A percentile compares a stretch with the other conserved stretches of the same genome.
These are phyloP conservation scores for Hypomontagnella submonticulosa DNA, from an alignment of 495 filamentous ascomycete genomes.

Conservation along the genomic window DNA sequence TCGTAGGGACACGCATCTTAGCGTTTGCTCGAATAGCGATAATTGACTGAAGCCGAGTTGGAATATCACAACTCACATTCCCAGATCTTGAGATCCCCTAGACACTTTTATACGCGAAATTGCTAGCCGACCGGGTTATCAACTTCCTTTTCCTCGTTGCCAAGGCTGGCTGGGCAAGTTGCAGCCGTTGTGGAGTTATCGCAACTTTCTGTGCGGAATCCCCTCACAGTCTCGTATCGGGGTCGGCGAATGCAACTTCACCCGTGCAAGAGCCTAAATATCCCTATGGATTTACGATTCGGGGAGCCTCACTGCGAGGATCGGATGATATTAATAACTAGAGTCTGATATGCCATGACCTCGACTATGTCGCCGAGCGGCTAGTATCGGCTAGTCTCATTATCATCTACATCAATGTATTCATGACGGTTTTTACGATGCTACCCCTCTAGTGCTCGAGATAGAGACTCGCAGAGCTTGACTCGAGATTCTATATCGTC, in stretches of 20 bases:
- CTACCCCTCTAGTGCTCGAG: neutral
- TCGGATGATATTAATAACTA: conserved; percentile 7
- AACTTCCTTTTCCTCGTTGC: conserved; percentile 15
- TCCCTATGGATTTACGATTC: conserved; percentile 14
- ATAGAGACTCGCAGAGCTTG: too few relatives aligned
- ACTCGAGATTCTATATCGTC: too few relatives aligned
- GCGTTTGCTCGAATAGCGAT: neutral
- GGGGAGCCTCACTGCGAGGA: conserved; percentile 11
- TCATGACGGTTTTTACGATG: neutral
- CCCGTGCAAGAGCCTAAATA: conserved; percentile 12
- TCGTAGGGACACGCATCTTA: conserved; percentile 32
- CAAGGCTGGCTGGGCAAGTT: conserved; percentile 26
- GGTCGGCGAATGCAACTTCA: conserved; percentile 20
- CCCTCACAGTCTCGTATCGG: conserved; percentile 37
- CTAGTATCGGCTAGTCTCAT: conserved; percentile 50
- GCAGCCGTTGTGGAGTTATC: conserved; percentile 33
- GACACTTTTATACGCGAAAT: conserved; percentile 30
- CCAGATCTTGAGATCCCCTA: neutral
- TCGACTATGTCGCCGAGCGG: conserved; percentile 38
- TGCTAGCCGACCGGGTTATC: neutral
- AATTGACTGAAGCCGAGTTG: neutral
- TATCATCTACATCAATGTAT: neutral
- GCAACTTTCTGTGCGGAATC: conserved; percentile 14
- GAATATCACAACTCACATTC: neutral
- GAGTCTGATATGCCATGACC: neutral